Conservation (phyloP, 495 filamentous ascomycete species). For the Penicillium argentinense region DNA sequence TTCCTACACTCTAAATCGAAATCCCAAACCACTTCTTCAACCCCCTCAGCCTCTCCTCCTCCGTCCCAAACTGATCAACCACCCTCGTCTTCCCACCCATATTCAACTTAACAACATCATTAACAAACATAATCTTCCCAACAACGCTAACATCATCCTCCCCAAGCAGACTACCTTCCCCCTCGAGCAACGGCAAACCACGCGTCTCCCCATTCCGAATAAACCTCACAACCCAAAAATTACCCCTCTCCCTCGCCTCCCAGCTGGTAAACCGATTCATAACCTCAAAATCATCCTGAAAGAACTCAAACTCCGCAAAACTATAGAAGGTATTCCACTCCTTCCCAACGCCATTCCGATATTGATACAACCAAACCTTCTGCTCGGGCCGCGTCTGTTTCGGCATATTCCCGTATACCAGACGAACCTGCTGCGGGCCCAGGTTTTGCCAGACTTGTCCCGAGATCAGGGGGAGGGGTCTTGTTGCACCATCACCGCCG, state of each 20-base stretch:
- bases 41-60: slow-evolving; percentile 44
- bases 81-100: slow-evolving; percentile 56
- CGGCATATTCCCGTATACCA: slow-evolving; percentile 46
- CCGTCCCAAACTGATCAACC: slow-evolving; percentile 45
- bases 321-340: slow-evolving; percentile 59
- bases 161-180: slow-evolving; percentile 19
- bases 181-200: slow-evolving; percentile 8
- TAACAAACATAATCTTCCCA: slow-evolving; percentile 60
- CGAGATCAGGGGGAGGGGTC: slow-evolving; percentile 51
- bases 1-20: not conserved
- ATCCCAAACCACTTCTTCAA: slow-evolving; percentile 33
- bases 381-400: slow-evolving; percentile 40
- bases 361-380: slow-evolving; percentile 64
- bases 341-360: slow-evolving; percentile 41
- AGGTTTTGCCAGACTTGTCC: slow-evolving; percentile 41
- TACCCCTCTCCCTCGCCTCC: slow-evolving; percentile 48
- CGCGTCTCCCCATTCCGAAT: slow-evolving; percentile 39
- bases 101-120: slow-evolving; percentile 57
- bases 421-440: slow-evolving; percentile 49
- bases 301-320: slow-evolving; percentile 62
- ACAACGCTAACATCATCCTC: slow-evolving; percentile 31
- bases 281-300: slow-evolving; percentile 60
- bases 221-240: slow-evolving; percentile 57
- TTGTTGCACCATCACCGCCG: slow-evolving; percentile 59
- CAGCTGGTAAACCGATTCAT: slow-evolving; percentile 60